Percentiles rank a stretch among this genome's conserved stretches.
Evolutionary conservation across 768 basidiomycete species (phyloP).

Genomic region (Lentinula sp.): DNA sequence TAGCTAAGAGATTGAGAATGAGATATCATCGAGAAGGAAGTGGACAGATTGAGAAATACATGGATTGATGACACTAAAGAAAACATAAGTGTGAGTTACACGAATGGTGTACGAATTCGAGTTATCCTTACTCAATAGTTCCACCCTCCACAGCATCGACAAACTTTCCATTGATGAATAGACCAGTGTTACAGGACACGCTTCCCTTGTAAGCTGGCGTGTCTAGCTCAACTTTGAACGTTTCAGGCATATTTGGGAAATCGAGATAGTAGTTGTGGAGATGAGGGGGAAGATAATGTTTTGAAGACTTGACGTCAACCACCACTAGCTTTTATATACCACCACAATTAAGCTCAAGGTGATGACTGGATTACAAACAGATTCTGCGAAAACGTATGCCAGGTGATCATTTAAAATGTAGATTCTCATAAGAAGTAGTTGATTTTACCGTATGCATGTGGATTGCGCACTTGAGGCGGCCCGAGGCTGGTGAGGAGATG

Average conservation of each 20-base stretch:
- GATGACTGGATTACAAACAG: background rate
- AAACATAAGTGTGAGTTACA: background rate
- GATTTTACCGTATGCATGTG: background rate
- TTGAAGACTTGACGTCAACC: background rate
- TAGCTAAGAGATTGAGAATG: constrained; percentile 29
- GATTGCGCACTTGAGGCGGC: background rate
- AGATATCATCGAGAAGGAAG: background rate
- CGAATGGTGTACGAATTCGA: background rate
- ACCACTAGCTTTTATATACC: background rate
- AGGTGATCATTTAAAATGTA: background rate
- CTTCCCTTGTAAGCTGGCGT: constrained; percentile 38
- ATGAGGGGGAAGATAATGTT: background rate
- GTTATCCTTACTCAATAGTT: constrained; percentile 60
- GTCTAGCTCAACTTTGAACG: constrained; percentile 25
- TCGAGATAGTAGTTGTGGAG: background rate
- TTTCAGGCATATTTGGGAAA: background rate
- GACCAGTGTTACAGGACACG: constrained; percentile 41
- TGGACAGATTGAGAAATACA: constrained; percentile 11
- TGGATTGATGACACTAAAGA: constrained; percentile 38
- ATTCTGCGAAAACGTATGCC: background rate
- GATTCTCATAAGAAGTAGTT: background rate
- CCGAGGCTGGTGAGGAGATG: background rate
- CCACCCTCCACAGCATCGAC: constrained; percentile 46
- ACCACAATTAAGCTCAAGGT: background rate
- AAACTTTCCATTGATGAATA: constrained; percentile 71